A percentile compares a stretch with the other conserved stretches of the same genome.
Evolutionary conservation across 2,329 filamentous ascomycete species (phyloP).

Genomic region (Fusarium setosum): DNA sequence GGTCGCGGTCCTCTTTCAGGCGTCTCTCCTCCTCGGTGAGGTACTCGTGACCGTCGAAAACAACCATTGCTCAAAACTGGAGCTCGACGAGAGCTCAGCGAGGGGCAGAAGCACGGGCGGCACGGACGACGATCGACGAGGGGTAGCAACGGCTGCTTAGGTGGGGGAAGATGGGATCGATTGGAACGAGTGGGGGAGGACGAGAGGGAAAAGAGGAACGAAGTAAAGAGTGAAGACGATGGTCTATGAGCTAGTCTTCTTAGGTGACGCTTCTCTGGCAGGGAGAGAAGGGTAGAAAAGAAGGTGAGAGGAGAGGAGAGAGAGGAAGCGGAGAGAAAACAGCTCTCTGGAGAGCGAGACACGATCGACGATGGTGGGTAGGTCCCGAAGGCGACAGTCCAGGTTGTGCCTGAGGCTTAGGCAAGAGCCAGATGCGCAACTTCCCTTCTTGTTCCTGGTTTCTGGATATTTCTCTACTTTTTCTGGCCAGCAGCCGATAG

Average conservation of each 20-base stretch:
- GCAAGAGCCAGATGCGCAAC: conserved; percentile 19
- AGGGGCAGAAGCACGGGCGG: conserved; percentile 33
- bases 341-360: conserved; percentile 27
- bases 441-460: conserved; percentile 29
- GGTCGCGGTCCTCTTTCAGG: conserved; percentile 85
- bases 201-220: conserved; percentile 16
- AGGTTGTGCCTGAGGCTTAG: conserved; percentile 39
- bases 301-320: conserved; percentile 11
- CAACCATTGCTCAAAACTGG: conserved; percentile 72
- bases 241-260: conserved; percentile 2
- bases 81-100: conserved; percentile 22
- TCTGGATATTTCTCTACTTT: conserved; percentile 3
- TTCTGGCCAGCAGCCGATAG: conserved; percentile 13
- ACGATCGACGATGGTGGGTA: conserved; percentile 42
- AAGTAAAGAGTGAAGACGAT: conserved; percentile 12
- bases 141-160: conserved; percentile 30
- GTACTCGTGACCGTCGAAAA: conserved; percentile 89
- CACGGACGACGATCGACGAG: conserved; percentile 36
- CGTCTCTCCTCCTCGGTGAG: conserved; percentile 91
- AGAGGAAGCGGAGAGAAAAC: conserved; percentile 30
- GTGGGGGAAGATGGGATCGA: conserved; percentile 32
- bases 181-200: conserved; percentile 35
- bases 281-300: conserved; percentile 12
- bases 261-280: conserved; percentile 25
- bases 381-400: conserved; percentile 36